Conservation (phyloP, 352 stramenopile species). For the Globisporangium splendens region DNA sequence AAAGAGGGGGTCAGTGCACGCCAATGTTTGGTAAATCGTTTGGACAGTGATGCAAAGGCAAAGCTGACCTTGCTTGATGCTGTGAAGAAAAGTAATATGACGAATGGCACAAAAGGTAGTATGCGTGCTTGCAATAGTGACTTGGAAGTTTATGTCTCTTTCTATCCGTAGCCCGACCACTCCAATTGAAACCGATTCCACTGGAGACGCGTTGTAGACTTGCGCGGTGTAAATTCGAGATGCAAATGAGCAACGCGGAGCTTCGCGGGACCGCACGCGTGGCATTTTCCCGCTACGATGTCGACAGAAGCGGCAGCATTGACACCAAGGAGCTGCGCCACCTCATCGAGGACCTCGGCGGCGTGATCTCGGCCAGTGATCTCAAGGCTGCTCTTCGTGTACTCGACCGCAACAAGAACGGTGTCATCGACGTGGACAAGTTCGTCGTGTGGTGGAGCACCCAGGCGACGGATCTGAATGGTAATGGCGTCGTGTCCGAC, state of each 20-base stretch:
- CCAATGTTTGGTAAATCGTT: not conserved
- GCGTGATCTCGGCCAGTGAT: conserved; percentile 44
- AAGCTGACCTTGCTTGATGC: not conserved
- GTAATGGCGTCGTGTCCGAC: conserved; percentile 33
- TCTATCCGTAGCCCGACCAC: not conserved
- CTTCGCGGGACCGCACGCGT: conserved; percentile 47
- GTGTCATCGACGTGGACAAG: conserved; percentile 51
- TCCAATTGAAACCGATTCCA: not conserved
- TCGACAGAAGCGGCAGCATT: conserved; percentile 51
- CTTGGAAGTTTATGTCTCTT: not conserved
- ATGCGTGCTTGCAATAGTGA: not conserved
- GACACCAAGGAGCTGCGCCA: conserved; percentile 40
- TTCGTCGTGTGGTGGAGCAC: conserved; percentile 56
- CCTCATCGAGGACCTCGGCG: conserved; percentile 55
- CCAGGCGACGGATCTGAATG: conserved; percentile 32
- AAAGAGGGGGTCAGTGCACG: not conserved
- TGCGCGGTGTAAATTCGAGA: not conserved
- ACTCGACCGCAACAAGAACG: conserved; percentile 51
- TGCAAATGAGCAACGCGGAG: conserved; percentile 21
- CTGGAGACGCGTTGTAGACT: not conserved
- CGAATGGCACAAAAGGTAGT: not conserved
- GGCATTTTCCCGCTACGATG: conserved; percentile 61
- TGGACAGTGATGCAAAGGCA: not conserved
- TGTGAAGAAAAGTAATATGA: not conserved
- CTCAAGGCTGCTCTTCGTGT: conserved; percentile 29